Base-by-base conservation (phyloP, 495 filamentous ascomycete genomes). In the Aspergillus ellipticus region DNA sequence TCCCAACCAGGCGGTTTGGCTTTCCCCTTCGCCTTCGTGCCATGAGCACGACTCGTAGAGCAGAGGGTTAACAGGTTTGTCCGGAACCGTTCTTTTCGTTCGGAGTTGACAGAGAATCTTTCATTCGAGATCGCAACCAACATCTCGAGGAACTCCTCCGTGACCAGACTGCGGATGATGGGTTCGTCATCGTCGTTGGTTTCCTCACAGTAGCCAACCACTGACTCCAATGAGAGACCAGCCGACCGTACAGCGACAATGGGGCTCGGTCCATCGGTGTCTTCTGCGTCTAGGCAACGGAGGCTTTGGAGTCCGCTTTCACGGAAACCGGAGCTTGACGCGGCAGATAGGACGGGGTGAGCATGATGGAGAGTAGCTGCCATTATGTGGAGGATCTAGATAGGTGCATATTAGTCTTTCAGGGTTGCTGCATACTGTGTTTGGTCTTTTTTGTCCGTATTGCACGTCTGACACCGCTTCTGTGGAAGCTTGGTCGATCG, bases 321-420 rank as follows among this genome's bases (percentile, higher is more conserved):
- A 42, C 93, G 84, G 65, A 96, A 96, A 0, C 92, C 93, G 9
- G 89, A 85, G 53, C 84, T 82, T 5, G 94, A 74, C 4, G 87
- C 93, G 11, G 88, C 87, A 11, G 81, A 76, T 28, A 96, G 75
- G 6, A 93, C 78, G 7, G 77, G 65, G 41, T 94, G 85, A 3
- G 93, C 90, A 58, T 89, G 81, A 46, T 81, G 67, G 0, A 84
- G 77, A 2, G 86, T 90, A 4, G 88, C 82, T 0, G 91, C 82
- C 61, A 93, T 78, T 42, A 97, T 78, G 59, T 97, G 92, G 3
- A 97, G 81, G 60, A 97, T 96, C 92, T 96, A 16, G 1, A 42
- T 16, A 7, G 7, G 5, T 7, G 33, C 43, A 37, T 28, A 43
- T 24, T 16, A 22, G 13, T 24, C 11, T 17, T 17, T 26, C 4